Conservation (phyloP, 208 protist species). For the Crithidia acanthocephali region DNA sequence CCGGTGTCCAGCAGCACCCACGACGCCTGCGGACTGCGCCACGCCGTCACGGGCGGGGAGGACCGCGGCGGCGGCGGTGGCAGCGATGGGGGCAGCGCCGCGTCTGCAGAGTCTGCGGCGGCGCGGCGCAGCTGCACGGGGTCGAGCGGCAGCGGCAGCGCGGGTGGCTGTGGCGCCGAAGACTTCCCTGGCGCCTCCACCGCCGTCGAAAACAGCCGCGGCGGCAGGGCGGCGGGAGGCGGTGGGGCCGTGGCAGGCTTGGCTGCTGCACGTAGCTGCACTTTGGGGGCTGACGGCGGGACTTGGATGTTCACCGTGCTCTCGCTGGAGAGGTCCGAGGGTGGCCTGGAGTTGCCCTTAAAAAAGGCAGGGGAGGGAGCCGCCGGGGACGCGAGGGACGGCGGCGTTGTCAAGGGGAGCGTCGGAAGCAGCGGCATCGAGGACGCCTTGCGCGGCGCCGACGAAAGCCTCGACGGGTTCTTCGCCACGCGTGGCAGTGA, state of each 20-base stretch:
- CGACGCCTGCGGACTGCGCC: background rate
- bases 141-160: background rate
- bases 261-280: background rate
- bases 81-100: background rate
- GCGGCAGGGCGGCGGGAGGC: background rate
- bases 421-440: constrained; percentile 6
- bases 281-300: background rate
- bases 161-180: background rate
- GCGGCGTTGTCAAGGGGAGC: background rate
- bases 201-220: background rate
- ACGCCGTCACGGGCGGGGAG: background rate
- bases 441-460: background rate
- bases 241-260: background rate
- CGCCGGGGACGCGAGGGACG: background rate
- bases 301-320: constrained; percentile 3
- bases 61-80: background rate
- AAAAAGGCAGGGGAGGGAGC: background rate
- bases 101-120: background rate
- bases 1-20: constrained; percentile 11
- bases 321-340: background rate
- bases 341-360: background rate
- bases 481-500: background rate
- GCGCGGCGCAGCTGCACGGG: background rate
- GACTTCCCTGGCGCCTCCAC: background rate
- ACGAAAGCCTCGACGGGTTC: background rate